phyloP scores from a whole-genome alignment of 805 yeast genomes.

The Lipomyces orientalis region DNA sequence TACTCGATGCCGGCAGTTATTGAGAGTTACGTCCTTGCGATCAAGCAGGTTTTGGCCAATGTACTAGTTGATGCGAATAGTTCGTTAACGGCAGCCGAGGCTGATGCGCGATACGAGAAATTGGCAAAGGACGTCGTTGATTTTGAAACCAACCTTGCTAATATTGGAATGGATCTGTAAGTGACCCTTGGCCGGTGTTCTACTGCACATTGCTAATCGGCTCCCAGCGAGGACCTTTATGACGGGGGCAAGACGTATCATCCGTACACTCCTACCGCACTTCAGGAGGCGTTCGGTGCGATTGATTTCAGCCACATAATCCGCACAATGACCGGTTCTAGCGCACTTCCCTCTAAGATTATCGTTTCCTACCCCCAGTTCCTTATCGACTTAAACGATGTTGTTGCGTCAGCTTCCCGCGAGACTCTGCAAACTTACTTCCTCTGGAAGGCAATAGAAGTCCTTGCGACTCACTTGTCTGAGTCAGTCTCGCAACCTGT shows the following conservation, averaged over 20 bases:
- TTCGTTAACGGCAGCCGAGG: conserved; percentile 16
- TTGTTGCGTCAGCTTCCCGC: conserved; percentile 27
- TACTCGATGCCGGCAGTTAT: conserved; percentile 20
- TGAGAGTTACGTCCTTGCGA: conserved; percentile 26
- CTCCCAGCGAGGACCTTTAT: conserved; percentile 31
- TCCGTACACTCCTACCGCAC: conserved; percentile 27
- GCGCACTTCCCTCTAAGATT: conserved; percentile 22
- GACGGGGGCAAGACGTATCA: conserved; percentile 35
- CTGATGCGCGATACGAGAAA: conserved; percentile 24
- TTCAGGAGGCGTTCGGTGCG: conserved; percentile 27
- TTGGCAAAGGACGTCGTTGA: conserved; percentile 34
- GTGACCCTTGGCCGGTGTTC: neutral
- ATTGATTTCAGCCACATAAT: conserved; percentile 27
- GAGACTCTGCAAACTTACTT: conserved; percentile 38
- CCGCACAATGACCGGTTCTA: conserved; percentile 23
- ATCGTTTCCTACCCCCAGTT: conserved; percentile 35
- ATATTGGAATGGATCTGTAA: conserved; percentile 31
- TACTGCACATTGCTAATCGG: neutral
- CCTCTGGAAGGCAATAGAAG: conserved; percentile 37
- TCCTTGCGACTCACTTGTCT: conserved; percentile 31
- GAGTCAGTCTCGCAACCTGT: conserved; percentile 28
- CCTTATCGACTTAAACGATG: conserved; percentile 26
- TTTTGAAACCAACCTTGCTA: conserved; percentile 29
- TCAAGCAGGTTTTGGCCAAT: conserved; percentile 30
- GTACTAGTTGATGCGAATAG: conserved; percentile 28